Evolutionary conservation across 2,329 filamentous ascomycete genomes (phyloP), one percentile per base, ranked within the genome.

Genomic region (Paecilomyces dactylethromorphus): DNA sequence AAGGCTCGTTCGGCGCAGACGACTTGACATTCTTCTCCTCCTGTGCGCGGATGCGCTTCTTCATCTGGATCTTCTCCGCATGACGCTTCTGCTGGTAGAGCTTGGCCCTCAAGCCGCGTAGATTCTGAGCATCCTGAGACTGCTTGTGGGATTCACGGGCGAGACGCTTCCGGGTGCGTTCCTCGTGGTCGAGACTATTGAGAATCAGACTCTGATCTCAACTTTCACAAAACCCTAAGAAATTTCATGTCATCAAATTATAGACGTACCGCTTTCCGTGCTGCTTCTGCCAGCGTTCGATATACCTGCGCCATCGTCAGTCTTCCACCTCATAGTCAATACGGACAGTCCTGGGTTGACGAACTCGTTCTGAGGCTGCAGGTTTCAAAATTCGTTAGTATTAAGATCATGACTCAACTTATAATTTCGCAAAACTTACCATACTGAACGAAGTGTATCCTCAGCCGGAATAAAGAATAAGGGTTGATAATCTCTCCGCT

Each of bases 1-100:
- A 87, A 61, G 92, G 90, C 76, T 94, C 89, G 68, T 88, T 85
- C 65, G 89, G 87, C 58, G 88, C 87, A 32, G 84, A 81, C 8
- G 89, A 90, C 80, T 97, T 96, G 81, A 97, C 87, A 72, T 97
- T 95, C 78, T 91, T 88, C 82, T 97, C 91, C 79, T 99, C 94
- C 81, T 96, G 91, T 52, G 91, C 89, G 79, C 90, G 91, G 84
- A 99, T 95, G 71, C 87, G 82, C 84, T 96, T 96, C 78, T 89
- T 89, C 89, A 96, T 92, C 84, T 96, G 91, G 74, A 96, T 96
- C 88, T 99, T 99, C 82, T 99, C 92, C 75, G 92, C 89, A 80
- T 92, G 90, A 26, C 94, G 86, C 82, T 92, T 91, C 84, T 97
- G 88, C 76, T 93, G 89, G 80, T 94, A 88, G 70, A 96, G 81